Evolutionary conservation across 2,329 filamentous ascomycete species (phyloP), one percentile per base, ranked within the genome.

Genomic region (Diplodia intermedia): DNA sequence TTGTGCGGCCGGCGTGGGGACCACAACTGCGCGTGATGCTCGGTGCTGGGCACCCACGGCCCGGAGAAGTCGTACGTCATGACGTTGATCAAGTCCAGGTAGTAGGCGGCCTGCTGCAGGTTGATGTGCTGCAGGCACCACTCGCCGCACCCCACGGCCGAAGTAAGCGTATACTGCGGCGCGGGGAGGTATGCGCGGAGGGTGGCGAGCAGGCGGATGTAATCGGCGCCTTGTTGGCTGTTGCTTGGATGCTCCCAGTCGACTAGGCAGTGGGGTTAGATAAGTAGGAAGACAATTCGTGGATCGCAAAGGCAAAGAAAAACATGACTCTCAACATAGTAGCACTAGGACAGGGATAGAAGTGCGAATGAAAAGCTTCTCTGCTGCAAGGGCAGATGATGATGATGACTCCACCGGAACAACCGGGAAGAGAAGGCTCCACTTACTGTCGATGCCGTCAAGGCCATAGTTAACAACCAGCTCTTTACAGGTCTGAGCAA

Each of bases 41-140:
- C 91, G 55, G 87, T 87, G 68, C 85, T 85, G 36, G 82, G 76
- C 1, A 86, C 86, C 91, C 91, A 94, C 3, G 87, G 83, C 1
- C 91, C 91, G 31, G 86, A 88, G 74, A 94, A 91, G 77, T 95
- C 91, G 78, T 93, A 95, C 1, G 91, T 87, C 86, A 91, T 92
- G 43, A 95, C 81, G 76, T 94, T 94, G 76, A 95, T 81, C 70
- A 89, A 85, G 77, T 94, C 91, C 43, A 95, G 83, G 72, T 91
- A 89, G 55, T 86, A 80, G 61, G 89, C 85, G 12, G 89, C 86
- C 68, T 83, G 81, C 26, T 78, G 80, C 12, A 94, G 81, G 75
- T 93, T 86, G 75, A 94, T 91, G 74, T 90, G 84, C 72, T 88
- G 86, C 66, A 95, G 81, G 0, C 89, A 84, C 79, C 87, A 86